Conservation (phyloP, 2,329 filamentous ascomycete species). For the Paramyrothecium sp. region DNA sequence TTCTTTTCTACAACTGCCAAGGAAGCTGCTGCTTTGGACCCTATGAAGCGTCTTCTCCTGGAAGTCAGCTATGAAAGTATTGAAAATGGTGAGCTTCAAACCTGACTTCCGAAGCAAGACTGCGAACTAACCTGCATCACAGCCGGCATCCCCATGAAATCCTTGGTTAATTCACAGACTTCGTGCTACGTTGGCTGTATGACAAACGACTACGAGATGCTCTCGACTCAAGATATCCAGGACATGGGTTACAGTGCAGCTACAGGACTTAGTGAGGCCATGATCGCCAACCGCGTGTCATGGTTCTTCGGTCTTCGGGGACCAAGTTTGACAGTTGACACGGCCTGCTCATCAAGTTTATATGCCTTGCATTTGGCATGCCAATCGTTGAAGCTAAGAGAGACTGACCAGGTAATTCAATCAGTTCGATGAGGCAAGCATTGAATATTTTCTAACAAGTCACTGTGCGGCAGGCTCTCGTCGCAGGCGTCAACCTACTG, state of each 20-base stretch:
- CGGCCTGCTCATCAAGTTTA: constrained; percentile 29
- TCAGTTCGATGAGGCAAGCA: too few species aligned
- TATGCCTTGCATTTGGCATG: constrained; percentile 24
- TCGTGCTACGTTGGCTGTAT: neutral
- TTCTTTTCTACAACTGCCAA: constrained; percentile 29
- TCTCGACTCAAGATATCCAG: constrained; percentile 17
- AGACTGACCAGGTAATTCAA: constrained; percentile 12
- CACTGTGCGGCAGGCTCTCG: constrained; percentile 16
- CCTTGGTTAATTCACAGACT: too few species aligned
- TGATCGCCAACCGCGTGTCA: constrained; percentile 27
- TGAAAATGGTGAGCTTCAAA: neutral
- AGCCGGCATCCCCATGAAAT: neutral
- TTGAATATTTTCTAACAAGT: too few species aligned
- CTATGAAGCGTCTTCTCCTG: constrained; percentile 4
- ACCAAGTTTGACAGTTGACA: constrained; percentile 28
- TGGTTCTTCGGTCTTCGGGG: constrained; percentile 33
- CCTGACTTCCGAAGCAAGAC: neutral
- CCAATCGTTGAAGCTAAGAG: constrained; percentile 13
- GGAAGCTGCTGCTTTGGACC: constrained; percentile 8
- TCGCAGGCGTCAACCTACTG: constrained; percentile 19
- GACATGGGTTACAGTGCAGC: constrained; percentile 23
- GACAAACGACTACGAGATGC: constrained; percentile 1
- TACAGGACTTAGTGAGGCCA: constrained; percentile 25
- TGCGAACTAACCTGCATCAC: neutral
- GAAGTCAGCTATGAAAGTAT: constrained; percentile 7